phyloP scores from a whole-genome alignment of 2,329 filamentous ascomycete species.

The Alternaria ethzedia region DNA sequence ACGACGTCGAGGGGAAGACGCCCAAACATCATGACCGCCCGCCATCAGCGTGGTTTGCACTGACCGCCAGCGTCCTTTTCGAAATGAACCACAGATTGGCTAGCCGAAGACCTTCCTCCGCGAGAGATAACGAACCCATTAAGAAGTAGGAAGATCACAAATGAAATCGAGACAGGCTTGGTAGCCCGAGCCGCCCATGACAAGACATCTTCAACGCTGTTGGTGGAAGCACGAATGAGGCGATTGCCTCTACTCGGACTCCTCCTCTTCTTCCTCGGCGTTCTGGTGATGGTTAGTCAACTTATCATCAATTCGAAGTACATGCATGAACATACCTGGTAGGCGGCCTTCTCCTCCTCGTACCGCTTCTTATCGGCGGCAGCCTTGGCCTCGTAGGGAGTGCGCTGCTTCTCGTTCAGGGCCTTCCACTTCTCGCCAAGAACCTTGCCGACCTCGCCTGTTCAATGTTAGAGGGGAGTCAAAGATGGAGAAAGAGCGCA shows the following conservation, averaged over 20 bases:
- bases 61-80: conserved; percentile 33
- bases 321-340: conserved; percentile 32
- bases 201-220: conserved; percentile 31
- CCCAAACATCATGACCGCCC: conserved; percentile 42
- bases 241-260: conserved; percentile 45
- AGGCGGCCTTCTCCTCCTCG: conserved; percentile 95
- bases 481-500: not conserved
- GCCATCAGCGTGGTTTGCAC: conserved; percentile 29
- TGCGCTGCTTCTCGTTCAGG: conserved; percentile 88
- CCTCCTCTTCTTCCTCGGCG: conserved; percentile 50
- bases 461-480: conserved; percentile 25
- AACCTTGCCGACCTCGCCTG: conserved; percentile 95
- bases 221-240: conserved; percentile 14
- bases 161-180: conserved; percentile 28
- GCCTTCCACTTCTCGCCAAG: conserved; percentile 99
- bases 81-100: conserved; percentile 32
- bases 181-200: conserved; percentile 29
- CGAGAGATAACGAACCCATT: conserved; percentile 29
- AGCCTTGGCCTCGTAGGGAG: conserved; percentile 96
- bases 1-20: conserved; percentile 33
- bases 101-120: conserved; percentile 29
- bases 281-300: conserved; percentile 25
- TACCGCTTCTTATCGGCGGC: conserved; percentile 98
- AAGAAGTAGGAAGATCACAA: conserved; percentile 32
- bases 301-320: not conserved